Base-by-base conservation (phyloP, 352 stramenopile genomes). In the Pythium monospermum region DNA sequence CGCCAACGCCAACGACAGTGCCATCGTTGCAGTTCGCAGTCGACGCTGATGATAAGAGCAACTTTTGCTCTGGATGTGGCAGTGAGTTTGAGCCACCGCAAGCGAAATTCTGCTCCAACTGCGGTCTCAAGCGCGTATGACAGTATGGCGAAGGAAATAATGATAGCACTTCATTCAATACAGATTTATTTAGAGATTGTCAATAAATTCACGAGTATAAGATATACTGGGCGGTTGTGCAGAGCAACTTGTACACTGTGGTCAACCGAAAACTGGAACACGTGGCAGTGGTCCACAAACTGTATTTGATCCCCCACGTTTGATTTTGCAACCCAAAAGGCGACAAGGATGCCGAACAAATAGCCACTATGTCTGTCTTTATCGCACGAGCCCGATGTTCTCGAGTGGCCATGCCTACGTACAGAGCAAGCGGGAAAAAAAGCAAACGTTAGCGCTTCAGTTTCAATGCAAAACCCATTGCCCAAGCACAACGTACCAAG, bases 71-170 rank as follows among this genome's bases (percentile, higher is more conserved):
- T 23, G 56, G 68, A 19, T 91, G 80, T 38, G 47, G 66, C 3
- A 65, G 53, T 12, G 42, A 49, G 22, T 91, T 75, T 48, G 59
- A 70, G 16, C 72, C 73, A 7, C 54, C 69, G 5, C 49, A 68
- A 15, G 80, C 77, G 48, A 87, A 85, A 49, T 91, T 89, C 45
- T 91, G 80, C 49, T 76, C 76, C 23, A 74, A 85, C 32, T 91
- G 80, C 39, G 80, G 80, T 21, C 56, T 68, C 30, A 87, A 87
- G 61, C 65, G 79, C 35, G 49, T 21, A 19, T 13, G 8, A 35
- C 13, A 35, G 30, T 35, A 35, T n/a, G n/a, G n/a, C n/a, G n/a
- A n/a, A n/a, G n/a, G n/a, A n/a, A n/a, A n/a, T n/a, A n/a, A n/a
- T n/a, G n/a, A n/a, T n/a, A n/a, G n/a, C n/a, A n/a, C n/a, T n/a